phyloP scores from a whole-genome alignment of 129 eudicot species.

The Saussurea involucrata region DNA sequence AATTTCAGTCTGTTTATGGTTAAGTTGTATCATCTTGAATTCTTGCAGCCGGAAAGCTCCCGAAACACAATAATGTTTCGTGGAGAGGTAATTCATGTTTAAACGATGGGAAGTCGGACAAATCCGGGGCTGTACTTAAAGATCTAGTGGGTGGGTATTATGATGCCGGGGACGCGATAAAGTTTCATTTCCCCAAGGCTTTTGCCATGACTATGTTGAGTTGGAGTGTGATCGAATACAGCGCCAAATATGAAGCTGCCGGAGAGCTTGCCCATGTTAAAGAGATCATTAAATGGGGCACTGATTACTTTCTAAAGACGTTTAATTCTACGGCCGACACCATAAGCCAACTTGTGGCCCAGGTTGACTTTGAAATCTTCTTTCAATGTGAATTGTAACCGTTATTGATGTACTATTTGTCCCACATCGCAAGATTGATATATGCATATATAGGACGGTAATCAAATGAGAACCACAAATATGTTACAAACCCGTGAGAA shows the following conservation, averaged over 20 bases:
- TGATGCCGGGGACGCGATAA: slow-evolving; percentile 96
- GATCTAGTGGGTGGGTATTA: slow-evolving; percentile 81
- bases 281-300: slow-evolving; percentile 89
- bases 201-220: slow-evolving; percentile 98
- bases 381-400: neutral
- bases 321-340: slow-evolving; percentile 78
- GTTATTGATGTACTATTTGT: neutral
- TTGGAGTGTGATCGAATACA: slow-evolving; percentile 95
- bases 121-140: slow-evolving; percentile 44
- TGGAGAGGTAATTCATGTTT: slow-evolving; percentile 90
- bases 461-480: too few species aligned
- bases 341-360: slow-evolving; percentile 65
- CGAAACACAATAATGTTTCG: slow-evolving; percentile 76
- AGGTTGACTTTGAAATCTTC: slow-evolving; percentile 43
- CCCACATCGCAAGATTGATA: neutral
- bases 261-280: slow-evolving; percentile 83
- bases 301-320: slow-evolving; percentile 88
- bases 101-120: slow-evolving; percentile 62
- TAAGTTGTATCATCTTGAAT: neutral
- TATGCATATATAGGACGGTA: too few species aligned
- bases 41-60: slow-evolving; percentile 77
- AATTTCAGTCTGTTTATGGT: neutral
- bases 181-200: slow-evolving; percentile 81
- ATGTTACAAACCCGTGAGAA: too few species aligned
- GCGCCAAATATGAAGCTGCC: slow-evolving; percentile 88